These are phyloP conservation scores for Circinella umbellata DNA, from an alignment of 371 early-diverging fungal species.

Conservation along the genomic window DNA sequence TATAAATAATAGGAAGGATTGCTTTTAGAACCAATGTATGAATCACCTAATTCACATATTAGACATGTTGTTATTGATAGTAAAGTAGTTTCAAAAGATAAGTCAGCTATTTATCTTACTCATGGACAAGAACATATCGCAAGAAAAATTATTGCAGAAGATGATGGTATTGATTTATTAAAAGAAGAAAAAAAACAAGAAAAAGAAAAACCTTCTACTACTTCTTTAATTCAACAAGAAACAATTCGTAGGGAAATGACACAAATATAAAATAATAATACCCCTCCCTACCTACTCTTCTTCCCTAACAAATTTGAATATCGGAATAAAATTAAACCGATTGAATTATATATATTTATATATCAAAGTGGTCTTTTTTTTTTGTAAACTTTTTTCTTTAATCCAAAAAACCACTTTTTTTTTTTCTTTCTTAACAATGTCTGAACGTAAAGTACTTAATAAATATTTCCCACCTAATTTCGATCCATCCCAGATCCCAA, in stretches of 20 bases:
- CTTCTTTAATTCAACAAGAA: not conserved
- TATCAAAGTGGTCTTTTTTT: too few species aligned
- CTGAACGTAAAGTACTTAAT: conserved; percentile 88
- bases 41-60: conserved; percentile 77
- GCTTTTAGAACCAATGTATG: conserved; percentile 82
- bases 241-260: conserved; percentile 9
- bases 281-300: too few species aligned
- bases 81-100: conserved; percentile 61
- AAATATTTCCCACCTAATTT: conserved; percentile 97
- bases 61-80: conserved; percentile 73
- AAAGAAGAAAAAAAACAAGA: not conserved
- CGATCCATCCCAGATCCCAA: conserved; percentile 74
- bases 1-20: conserved; percentile 59
- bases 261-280: not conserved
- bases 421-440: conserved; percentile 55
- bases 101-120: conserved; percentile 67
- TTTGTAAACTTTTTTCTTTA: not conserved
- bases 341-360: too few species aligned
- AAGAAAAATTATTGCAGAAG: conserved; percentile 37
- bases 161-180: conserved; percentile 26
- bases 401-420: not conserved
- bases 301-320: too few species aligned
- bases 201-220: not conserved
- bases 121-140: conserved; percentile 52
- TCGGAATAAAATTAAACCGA: too few species aligned